Conservation (phyloP, 805 yeast species). For the Lipomyces starkeyi region DNA sequence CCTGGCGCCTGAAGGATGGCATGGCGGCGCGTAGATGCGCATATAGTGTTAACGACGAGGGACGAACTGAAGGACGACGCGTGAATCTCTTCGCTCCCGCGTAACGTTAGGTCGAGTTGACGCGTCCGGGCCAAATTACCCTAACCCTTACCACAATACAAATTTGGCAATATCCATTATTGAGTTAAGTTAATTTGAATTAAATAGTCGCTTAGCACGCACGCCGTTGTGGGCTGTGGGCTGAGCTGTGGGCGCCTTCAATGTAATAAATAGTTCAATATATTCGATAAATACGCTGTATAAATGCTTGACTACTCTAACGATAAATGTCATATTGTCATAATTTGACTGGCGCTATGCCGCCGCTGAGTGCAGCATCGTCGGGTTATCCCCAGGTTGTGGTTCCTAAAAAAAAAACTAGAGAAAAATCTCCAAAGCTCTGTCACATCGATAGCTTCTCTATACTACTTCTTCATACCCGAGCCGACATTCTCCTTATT, state of each 20-base stretch:
- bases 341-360: neutral
- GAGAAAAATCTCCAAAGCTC: too few relatives aligned
- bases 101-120: neutral
- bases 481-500: too few relatives aligned
- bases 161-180: too few relatives aligned
- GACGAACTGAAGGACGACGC: neutral
- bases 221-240: too few relatives aligned
- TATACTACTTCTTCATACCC: too few relatives aligned
- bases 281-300: too few relatives aligned
- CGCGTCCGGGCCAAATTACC: neutral
- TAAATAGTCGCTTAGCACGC: neutral
- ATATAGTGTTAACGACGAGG: neutral
- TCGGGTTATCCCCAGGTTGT: neutral
- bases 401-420: too few relatives aligned
- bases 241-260: too few relatives aligned
- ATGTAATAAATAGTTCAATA: too few relatives aligned
- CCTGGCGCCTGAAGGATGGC: neutral
- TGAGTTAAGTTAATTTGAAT: too few relatives aligned
- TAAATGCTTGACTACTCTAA: neutral
- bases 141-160: neutral
- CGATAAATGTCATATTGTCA: neutral
- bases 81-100: neutral
- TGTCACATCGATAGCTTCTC: too few relatives aligned
- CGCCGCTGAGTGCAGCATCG: neutral
- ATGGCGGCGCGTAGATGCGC: neutral